These are phyloP conservation scores for Aureobasidium sp. DNA, from an alignment of 2,329 filamentous ascomycete species.

Conservation along the genomic window DNA sequence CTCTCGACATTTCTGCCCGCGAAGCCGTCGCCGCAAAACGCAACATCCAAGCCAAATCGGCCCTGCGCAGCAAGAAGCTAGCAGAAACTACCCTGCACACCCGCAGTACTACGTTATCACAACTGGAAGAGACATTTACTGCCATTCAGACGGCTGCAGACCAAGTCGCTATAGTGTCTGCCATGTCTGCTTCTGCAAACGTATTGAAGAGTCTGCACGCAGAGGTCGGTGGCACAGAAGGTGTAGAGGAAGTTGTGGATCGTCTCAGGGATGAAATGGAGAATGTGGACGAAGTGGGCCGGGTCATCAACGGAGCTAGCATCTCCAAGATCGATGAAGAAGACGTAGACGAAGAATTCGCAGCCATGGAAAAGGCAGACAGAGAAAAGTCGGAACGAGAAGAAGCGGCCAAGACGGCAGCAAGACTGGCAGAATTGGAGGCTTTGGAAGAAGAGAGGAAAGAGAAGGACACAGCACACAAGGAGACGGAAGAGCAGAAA, in stretches of 20 bases:
- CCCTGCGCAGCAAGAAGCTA: constrained; percentile 74
- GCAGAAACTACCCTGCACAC: constrained; percentile 65
- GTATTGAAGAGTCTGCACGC: constrained; percentile 67
- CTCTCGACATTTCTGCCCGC: constrained; percentile 51
- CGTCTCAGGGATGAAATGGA: constrained; percentile 68
- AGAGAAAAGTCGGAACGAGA: constrained; percentile 34
- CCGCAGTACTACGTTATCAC: constrained; percentile 63
- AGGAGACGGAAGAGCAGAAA: neutral
- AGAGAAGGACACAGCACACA: constrained; percentile 24
- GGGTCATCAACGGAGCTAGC: constrained; percentile 58
- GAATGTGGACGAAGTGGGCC: constrained; percentile 72
- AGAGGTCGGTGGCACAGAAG: constrained; percentile 67
- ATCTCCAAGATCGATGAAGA: constrained; percentile 57
- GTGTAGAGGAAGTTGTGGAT: constrained; percentile 68
- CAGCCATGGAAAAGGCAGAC: constrained; percentile 54
- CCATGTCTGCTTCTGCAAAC: constrained; percentile 69
- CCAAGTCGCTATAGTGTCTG: constrained; percentile 72
- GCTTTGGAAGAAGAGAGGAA: constrained; percentile 39
- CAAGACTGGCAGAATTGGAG: constrained; percentile 24
- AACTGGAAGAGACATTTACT: constrained; percentile 75
- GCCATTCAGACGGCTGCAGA: constrained; percentile 79
- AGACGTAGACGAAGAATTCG: constrained; percentile 83
- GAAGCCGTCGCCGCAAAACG: constrained; percentile 66
- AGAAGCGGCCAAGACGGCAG: constrained; percentile 27
- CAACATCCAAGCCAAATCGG: constrained; percentile 63